phyloP scores from a whole-genome alignment of 2,329 filamentous ascomycete species.

The Fusarium lyarnte region DNA sequence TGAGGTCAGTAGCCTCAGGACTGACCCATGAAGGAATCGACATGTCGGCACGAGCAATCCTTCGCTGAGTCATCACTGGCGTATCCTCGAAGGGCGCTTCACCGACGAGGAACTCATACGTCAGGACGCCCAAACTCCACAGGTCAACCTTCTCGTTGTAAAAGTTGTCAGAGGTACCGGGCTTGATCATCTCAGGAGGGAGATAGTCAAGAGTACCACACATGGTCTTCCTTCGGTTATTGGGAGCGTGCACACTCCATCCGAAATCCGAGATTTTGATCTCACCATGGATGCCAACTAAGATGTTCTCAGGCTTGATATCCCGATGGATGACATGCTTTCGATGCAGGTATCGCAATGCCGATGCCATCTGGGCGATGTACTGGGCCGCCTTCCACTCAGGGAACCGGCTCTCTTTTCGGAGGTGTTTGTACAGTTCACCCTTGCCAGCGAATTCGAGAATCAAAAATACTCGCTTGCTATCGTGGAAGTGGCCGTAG shows the following conservation, averaged over 20 bases:
- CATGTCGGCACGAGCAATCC: slow-evolving; percentile 92
- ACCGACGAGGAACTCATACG: slow-evolving; percentile 95
- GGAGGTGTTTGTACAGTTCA: slow-evolving; percentile 87
- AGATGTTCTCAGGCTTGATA: slow-evolving; percentile 97
- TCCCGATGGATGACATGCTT: slow-evolving; percentile 98
- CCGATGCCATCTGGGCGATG: slow-evolving; percentile 87
- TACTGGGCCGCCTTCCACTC: slow-evolving; percentile 89
- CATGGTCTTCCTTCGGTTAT: slow-evolving; percentile 92
- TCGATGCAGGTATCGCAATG: slow-evolving; percentile 88
- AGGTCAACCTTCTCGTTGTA: slow-evolving; percentile 97
- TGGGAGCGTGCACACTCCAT: slow-evolving; percentile 97
- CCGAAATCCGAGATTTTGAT: slow-evolving; percentile 99
- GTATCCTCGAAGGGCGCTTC: slow-evolving; percentile 98
- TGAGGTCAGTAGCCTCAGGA: slow-evolving; percentile 88
- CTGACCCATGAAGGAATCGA: slow-evolving; percentile 90
- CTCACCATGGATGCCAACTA: slow-evolving; percentile 95
- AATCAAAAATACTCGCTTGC: slow-evolving; percentile 86
- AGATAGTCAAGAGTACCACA: slow-evolving; percentile 98
- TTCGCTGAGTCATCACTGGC: slow-evolving; percentile 89
- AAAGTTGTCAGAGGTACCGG: slow-evolving; percentile 81
- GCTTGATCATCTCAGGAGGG: slow-evolving; percentile 95
- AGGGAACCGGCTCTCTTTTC: slow-evolving; percentile 79
- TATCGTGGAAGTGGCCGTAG: slow-evolving; percentile 89
- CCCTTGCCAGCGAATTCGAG: slow-evolving; percentile 87
- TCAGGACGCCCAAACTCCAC: slow-evolving; percentile 94